Conservation (phyloP, 2,329 filamentous ascomycete species). For the Fonsecaea erecta region DNA sequence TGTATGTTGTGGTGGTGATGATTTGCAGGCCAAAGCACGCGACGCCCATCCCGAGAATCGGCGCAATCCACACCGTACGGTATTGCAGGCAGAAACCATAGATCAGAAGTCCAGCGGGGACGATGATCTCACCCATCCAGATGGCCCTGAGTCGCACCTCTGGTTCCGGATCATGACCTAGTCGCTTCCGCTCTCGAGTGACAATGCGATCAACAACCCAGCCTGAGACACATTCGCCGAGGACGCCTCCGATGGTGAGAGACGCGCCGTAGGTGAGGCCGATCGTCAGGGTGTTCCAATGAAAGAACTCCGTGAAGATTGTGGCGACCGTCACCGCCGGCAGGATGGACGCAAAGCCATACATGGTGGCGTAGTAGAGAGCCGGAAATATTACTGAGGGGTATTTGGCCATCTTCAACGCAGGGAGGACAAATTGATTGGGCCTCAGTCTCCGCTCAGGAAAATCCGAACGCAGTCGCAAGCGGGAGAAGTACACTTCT, state of each 20-base stretch:
- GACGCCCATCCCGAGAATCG: slow-evolving; percentile 39
- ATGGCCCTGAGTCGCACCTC: slow-evolving; percentile 40
- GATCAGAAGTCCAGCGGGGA: slow-evolving; percentile 41
- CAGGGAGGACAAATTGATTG: slow-evolving; percentile 38
- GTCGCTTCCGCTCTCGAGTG: slow-evolving; percentile 27
- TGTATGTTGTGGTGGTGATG: slow-evolving; percentile 39
- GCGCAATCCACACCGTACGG: slow-evolving; percentile 39
- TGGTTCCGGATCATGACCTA: slow-evolving; percentile 35
- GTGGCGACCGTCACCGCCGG: slow-evolving; percentile 43
- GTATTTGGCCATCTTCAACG: slow-evolving; percentile 41
- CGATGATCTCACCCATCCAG: slow-evolving; percentile 39
- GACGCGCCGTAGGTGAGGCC: slow-evolving; percentile 42
- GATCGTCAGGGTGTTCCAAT: slow-evolving; percentile 41
- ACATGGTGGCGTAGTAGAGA: slow-evolving; percentile 42
- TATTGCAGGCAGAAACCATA: slow-evolving; percentile 43
- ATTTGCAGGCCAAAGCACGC: slow-evolving; percentile 40
- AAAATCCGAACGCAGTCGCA: slow-evolving; percentile 31
- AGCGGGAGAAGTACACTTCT: slow-evolving; percentile 29
- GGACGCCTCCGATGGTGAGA: slow-evolving; percentile 37
- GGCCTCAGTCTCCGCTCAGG: slow-evolving; percentile 26
- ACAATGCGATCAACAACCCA: slow-evolving; percentile 38
- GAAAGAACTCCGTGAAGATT: slow-evolving; percentile 41
- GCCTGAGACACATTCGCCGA: slow-evolving; percentile 38
- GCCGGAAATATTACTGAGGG: slow-evolving; percentile 42
- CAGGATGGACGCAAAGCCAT: slow-evolving; percentile 42